Evolutionary conservation across 164 flowering plant species (phyloP), one percentile per base, ranked within the genome.

Genomic region (Chloranthus sessilifolius): DNA sequence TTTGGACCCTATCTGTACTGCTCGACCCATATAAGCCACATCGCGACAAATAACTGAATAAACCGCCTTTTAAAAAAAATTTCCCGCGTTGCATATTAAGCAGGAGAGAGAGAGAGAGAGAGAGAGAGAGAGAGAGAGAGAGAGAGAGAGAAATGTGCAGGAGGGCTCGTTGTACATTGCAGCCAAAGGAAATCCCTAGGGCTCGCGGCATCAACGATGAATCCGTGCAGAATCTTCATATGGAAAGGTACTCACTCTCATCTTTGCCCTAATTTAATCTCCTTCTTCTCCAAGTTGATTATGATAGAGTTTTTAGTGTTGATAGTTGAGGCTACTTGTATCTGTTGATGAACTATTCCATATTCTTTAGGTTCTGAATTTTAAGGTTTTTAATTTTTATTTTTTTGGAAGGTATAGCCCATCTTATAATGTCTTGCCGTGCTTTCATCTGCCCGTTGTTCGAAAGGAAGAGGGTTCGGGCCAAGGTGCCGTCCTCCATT

Each of bases 381-480:
- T 33, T 33, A 33, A 8, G 36, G 36, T 33, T 33, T 33, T 33
- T 33, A n/a, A n/a, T 33, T 0, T 33, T 33, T 33, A 6, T 7
- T 33, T 7, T 41, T 0, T 1, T 62, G 52, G 7, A 26, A 89
- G 97, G 76, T 89, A 75, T 46, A 78, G 76, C 17, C 95, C 88
- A 1, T 61, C 84, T 5, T 68, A 66, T 55, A 89, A 89, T 61
- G 86, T 82, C 10, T 59, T 85, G 1, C 97, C 97, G 33, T 92
- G 92, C 14, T 62, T 64, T 6, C 48, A 74, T 51, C 8, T 89
- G 44, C 90, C 97, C n/a, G 94, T 89, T 26, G 59, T 89, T 42
- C 76, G 84, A 7, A 65, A 76, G 59, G 89, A 64, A 2, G 74
- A 61, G 10, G 78, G 60, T 7, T 53, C 70, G 1, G 79, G 59